Percentiles rank a stretch among this genome's conserved stretches.
Conservation (phyloP, 306 rosid species). For the Elaeagnus macrophylla region DNA sequence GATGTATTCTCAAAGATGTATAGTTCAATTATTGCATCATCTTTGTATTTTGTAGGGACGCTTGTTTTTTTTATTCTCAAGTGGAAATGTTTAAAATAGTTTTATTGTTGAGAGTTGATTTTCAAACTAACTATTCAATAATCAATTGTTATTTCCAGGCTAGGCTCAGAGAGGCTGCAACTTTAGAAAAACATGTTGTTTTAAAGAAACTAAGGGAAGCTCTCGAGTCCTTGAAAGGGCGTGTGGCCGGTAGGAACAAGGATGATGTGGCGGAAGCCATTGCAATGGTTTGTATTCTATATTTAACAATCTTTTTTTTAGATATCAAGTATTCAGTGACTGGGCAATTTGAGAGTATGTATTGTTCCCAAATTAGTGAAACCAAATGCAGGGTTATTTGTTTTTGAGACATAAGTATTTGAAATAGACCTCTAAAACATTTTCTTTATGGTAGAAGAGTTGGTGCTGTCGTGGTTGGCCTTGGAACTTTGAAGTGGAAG, state of each 20-base stretch:
- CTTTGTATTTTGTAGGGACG: not conserved
- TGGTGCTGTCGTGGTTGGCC: too few relatives aligned
- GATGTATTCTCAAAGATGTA: constrained; percentile 1
- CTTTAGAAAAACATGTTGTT: constrained; percentile 80
- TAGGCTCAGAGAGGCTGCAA: constrained; percentile 80
- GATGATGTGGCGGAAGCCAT: constrained; percentile 81
- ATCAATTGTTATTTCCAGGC: constrained; percentile 49
- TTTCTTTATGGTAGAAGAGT: too few relatives aligned
- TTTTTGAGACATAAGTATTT: too few relatives aligned
- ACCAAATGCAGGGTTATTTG: too few relatives aligned
- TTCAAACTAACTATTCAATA: constrained; percentile 9
- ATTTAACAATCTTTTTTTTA: too few relatives aligned
- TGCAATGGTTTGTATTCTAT: constrained; percentile 74
- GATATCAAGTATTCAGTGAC: too few relatives aligned
- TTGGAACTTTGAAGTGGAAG: too few relatives aligned
- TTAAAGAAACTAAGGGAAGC: constrained; percentile 95
- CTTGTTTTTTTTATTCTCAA: not conserved
- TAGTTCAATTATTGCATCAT: not conserved
- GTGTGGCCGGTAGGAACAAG: constrained; percentile 73
- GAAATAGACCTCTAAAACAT: too few relatives aligned
- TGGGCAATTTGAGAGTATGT: constrained; percentile 7
- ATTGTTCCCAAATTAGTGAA: too few relatives aligned
- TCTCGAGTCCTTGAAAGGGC: constrained; percentile 76
- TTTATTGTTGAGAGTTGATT: not conserved
- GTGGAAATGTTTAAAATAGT: not conserved